Evolutionary conservation across 345 rosid species (phyloP), one percentile per base, ranked within the genome.

Genomic region (Eucalyptus tenuipes): DNA sequence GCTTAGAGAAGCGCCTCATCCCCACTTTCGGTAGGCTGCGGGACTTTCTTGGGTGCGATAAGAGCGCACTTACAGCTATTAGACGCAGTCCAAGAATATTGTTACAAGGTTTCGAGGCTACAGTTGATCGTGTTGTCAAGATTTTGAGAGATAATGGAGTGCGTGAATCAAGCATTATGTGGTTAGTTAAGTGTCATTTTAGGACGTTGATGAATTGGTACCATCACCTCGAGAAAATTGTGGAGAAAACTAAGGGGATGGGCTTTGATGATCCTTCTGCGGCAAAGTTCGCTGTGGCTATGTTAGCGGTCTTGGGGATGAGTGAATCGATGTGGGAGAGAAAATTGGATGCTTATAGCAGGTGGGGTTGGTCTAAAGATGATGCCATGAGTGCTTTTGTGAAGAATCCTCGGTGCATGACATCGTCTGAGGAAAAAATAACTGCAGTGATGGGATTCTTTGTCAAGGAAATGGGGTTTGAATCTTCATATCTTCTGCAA

Each of bases 391-490:
- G 79, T n/a, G 79, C 42, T 66, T 66, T 66, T 31, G 79, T 66
- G 79, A 66, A 66, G 79, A 4, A 5, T 4, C 79, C 79, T 66
- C 7, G 79, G 42, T 66, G 79, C 79, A 31, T 66, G 79, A 66
- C 22, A 3, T 8, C 31, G 22, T 15, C 79, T 1, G 42, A 31
- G 20, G 79, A 31, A 66, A 66, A 66, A 66, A 16, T 66, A 66
- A 66, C 0, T 0, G 22, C 42, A 31, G 79, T 66, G 79, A 66
- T 66, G 79, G 79, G 79, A 31, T 66, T 66, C 22, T 50, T 91
- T 86, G 90, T 93, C 33, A 88, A 92, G 49, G 49, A 85, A 64
- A 87, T 93, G 89, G 92, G 90, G 16, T 45, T 75, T 88, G 71
- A 86, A 24, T 8, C 92, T 24, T 87, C 88, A 2, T 50, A 4